phyloP scores from a whole-genome alignment of 495 filamentous ascomycete species.

The Podospora conica region DNA sequence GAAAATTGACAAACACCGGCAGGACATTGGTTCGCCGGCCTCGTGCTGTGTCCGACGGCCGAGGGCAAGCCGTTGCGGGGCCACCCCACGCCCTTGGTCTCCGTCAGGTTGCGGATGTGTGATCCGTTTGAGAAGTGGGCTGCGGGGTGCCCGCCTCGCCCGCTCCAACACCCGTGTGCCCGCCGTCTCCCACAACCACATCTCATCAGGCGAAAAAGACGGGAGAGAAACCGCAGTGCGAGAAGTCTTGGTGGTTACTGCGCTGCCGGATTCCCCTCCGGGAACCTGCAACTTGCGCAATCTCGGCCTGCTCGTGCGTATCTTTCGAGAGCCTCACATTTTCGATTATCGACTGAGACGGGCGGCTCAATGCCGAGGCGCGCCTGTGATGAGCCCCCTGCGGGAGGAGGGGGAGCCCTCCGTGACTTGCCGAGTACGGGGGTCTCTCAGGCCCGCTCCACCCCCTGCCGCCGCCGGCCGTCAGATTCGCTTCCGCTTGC shows the following conservation, averaged over 20 bases:
- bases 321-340: background rate
- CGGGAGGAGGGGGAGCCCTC: background rate
- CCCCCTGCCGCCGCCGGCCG: background rate
- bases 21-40: slow-evolving; percentile 8
- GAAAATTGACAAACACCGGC: background rate
- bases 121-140: background rate
- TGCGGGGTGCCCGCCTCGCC: background rate
- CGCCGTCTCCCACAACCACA: background rate
- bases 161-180: background rate
- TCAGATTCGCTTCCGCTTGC: background rate
- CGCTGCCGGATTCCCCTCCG: background rate
- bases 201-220: background rate
- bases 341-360: background rate
- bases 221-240: background rate
- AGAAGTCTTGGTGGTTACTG: background rate
- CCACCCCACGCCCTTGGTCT: slow-evolving; percentile 1
- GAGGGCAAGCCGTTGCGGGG: background rate
- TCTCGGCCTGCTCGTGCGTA: background rate
- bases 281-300: background rate
- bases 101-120: background rate
- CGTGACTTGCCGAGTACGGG: slow-evolving; percentile 1
- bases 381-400: background rate
- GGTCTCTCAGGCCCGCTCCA: background rate
- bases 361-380: background rate
- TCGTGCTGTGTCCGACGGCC: background rate